Evolutionary conservation across 2,329 filamentous ascomycete species (phyloP), one percentile per base, ranked within the genome.

Genomic region (Trichocomaceae sp.): DNA sequence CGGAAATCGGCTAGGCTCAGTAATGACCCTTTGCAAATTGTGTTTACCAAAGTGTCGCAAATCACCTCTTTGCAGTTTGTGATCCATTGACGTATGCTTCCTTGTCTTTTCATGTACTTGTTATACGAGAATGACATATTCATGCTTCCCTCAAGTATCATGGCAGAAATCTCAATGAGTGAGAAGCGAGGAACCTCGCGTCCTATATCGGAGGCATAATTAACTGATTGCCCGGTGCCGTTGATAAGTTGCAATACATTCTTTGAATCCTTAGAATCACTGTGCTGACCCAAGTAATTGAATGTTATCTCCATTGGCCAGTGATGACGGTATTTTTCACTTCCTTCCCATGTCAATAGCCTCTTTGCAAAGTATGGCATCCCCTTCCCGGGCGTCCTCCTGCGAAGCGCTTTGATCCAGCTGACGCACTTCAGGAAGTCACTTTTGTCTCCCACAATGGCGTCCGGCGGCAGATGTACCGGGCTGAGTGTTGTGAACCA

Each of bases 311-410:
- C 63, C 52, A 61, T 58, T 8, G 57, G 61, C 47, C 48, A 55
- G 20, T 60, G 51, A 15, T 23, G 23, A 5, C 47, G 19, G 39
- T 56, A 59, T 20, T 57, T 58, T 39, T 70, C 57, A 1, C 56
- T 59, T 1, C 68, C 67, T 1, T 63, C 61, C 20, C 61, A 53
- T 35, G 59, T 69, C 47, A 71, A 62, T 50, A 67, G 67, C 5
- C 66, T 64, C 2, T 64, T 63, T 0, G 70, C 66, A 57, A 76
- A 76, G 58, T 75, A 75, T 0, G 66, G 62, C 35, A 64, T 61
- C 0, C 73, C 73, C 51, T 75, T 73, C 17, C 61, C 62, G 0
- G 69, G 67, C 1, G 70, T 62, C 8, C 57, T 61, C 8, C 68
- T 62, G 3, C 72, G 67, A 26, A 64, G 50, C 52, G 76, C 71